phyloP scores from a whole-genome alignment of 2,329 filamentous ascomycete genomes.

The Coleophoma crateriformis region DNA sequence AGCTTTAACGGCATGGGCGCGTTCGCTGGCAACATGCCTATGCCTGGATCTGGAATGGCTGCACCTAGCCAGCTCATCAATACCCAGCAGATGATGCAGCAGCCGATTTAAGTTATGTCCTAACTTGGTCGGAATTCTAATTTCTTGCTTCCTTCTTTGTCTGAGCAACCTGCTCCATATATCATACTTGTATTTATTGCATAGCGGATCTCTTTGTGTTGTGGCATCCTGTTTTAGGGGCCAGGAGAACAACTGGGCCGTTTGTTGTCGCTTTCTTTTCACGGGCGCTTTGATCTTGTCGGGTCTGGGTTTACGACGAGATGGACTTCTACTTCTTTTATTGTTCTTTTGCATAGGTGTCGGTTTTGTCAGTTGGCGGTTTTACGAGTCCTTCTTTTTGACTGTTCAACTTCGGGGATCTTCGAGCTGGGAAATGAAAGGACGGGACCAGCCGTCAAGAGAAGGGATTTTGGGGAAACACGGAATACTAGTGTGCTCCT shows the following conservation, averaged over 20 bases:
- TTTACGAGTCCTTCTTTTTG: not conserved
- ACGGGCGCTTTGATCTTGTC: not conserved
- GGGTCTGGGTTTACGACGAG: not conserved
- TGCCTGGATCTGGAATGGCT: conserved; percentile 23
- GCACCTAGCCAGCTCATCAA: conserved; percentile 30
- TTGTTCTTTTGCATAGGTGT: conserved; percentile 1
- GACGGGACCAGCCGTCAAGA: not conserved
- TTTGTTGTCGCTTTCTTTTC: conserved; percentile 1
- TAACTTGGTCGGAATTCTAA: not conserved
- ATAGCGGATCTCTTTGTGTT: conserved; percentile 17
- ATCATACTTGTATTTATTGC: conserved; percentile 20
- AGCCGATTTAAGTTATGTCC: conserved; percentile 19
- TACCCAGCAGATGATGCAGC: conserved; percentile 28
- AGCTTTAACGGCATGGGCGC: conserved; percentile 15
- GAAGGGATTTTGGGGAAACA: not conserved
- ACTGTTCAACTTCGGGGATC: not conserved
- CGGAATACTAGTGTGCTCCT: conserved; percentile 6
- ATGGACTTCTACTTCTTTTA: conserved; percentile 1
- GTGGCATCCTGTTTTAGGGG: no score
- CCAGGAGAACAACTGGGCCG: not conserved
- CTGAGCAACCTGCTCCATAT: conserved; percentile 3
- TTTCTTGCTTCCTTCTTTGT: conserved; percentile 8
- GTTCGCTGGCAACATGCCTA: conserved; percentile 20
- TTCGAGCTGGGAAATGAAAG: not conserved
- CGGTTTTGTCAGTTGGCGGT: not conserved